A percentile compares a stretch with the other conserved stretches of the same genome.
phyloP scores from a whole-genome alignment of 805 yeast genomes.

The Candida coquimbonensis region DNA sequence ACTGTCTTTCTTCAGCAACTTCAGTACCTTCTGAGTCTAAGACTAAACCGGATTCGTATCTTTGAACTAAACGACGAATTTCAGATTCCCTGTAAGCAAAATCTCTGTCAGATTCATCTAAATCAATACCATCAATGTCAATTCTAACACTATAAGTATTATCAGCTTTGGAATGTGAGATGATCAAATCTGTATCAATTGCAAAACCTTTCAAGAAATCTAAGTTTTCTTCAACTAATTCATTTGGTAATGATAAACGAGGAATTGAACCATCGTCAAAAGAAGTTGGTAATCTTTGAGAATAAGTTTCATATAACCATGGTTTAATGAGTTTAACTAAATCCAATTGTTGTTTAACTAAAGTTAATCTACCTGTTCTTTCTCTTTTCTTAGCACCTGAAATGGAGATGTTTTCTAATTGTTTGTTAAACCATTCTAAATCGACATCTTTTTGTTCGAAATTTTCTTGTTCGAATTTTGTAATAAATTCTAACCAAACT shows the following conservation, averaged over 20 bases:
- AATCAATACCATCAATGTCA: constrained; percentile 70
- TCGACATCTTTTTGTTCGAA: constrained; percentile 82
- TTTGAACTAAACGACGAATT: constrained; percentile 49
- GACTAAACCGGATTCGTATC: constrained; percentile 53
- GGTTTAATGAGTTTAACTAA: constrained; percentile 51
- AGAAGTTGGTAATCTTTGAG: constrained; percentile 22
- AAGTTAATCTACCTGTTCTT: constrained; percentile 54
- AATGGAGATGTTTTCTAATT: constrained; percentile 70
- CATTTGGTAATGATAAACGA: constrained; percentile 39
- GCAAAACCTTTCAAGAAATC: constrained; percentile 61
- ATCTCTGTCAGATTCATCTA: constrained; percentile 62
- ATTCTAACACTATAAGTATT: constrained; percentile 51
- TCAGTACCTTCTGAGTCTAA: constrained; percentile 54
- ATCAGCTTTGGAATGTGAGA: constrained; percentile 55
- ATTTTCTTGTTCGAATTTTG: constrained; percentile 75
- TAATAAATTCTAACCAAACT: constrained; percentile 67
- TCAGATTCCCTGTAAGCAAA: constrained; percentile 44
- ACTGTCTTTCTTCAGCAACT: constrained; percentile 41
- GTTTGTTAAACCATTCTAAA: constrained; percentile 85
- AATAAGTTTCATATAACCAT: constrained; percentile 34
- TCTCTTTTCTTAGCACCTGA: constrained; percentile 65
- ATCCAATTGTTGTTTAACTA: constrained; percentile 68
- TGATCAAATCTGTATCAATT: constrained; percentile 56
- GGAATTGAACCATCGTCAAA: constrained; percentile 30
- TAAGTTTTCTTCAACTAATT: constrained; percentile 33